Base-by-base conservation (phyloP, 257 asterid genomes). In the Marsdenia floribunda region DNA sequence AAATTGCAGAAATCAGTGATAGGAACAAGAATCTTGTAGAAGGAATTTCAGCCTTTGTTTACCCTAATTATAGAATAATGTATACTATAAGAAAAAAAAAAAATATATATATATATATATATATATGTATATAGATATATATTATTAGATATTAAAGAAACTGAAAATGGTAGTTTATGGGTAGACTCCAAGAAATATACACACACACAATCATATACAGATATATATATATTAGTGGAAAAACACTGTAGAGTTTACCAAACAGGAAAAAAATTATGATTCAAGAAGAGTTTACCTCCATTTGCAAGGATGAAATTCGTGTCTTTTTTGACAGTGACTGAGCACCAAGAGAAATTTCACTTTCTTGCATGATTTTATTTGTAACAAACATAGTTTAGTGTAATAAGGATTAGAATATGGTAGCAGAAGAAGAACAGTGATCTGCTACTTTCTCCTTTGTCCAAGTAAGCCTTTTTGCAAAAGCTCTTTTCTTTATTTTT, bases 201-300 rank as follows among this genome's bases (percentile, higher is more conserved):
- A 44, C 49, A 44, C 10, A 44, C 0, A 44, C 2, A n/a, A n/a
- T 29, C 33, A 29, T 29, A 44, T 44, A 44, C 10, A 44, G 6
- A 44, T 44, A 44, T 44, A 44, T 44, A 44, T 44, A 44, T 44
- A 44, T 40, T 2, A 42, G 53, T 3, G 54, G 5, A 69, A 47
- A 44, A 22, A 49, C 29, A 69, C 73, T 21, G 4, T 21, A 12
- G 59, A 46, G 59, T 42, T 44, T 33, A 69, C 73, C 55, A 47
- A 69, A 54, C 47, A 16, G 46, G 75, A 68, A 52, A 70, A 71
- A 71, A 65, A 65, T 65, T 65, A 71, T 71, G 52, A 71, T 71
- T 54, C 66, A 71, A 71, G 75, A 35, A 42, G 75, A 71, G 68
- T 57, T 67, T 35, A 68, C 15, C 79, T 42, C 63, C 69, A 53